Percentiles rank a stretch among this genome's conserved stretches.
These are phyloP conservation scores for Ephemerocybe angulata DNA, from an alignment of 768 basidiomycete genomes.

Conservation along the genomic window DNA sequence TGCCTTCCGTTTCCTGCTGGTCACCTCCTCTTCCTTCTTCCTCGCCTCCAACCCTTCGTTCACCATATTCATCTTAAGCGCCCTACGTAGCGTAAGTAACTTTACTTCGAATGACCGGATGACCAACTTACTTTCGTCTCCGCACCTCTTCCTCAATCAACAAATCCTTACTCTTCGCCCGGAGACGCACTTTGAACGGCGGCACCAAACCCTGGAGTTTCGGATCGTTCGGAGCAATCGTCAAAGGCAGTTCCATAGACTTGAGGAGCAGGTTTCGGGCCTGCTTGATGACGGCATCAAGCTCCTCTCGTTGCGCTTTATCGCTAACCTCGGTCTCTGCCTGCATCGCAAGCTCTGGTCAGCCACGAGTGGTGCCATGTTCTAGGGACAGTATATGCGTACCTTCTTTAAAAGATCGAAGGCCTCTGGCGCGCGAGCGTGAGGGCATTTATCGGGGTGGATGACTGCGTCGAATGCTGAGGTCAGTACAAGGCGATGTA, in stretches of 20 bases:
- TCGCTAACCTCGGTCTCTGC: constrained; percentile 83
- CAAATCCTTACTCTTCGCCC: constrained; percentile 74
- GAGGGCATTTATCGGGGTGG: constrained; percentile 96
- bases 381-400: constrained; percentile 7
- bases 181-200: constrained; percentile 63
- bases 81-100: constrained; percentile 39
- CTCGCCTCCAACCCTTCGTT: constrained; percentile 92
- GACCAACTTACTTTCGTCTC: constrained; percentile 64
- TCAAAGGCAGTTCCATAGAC: constrained; percentile 54
- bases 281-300: constrained; percentile 75
- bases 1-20: constrained; percentile 75
- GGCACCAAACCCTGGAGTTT: constrained; percentile 55
- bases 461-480: constrained; percentile 66
- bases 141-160: constrained; percentile 89
- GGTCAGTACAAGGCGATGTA: constrained; percentile 3
- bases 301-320: constrained; percentile 71
- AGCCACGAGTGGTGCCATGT: neutral
- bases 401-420: constrained; percentile 95
- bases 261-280: constrained; percentile 70
- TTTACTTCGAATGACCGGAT: neutral
- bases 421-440: constrained; percentile 84
- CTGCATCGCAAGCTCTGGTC: constrained; percentile 32
- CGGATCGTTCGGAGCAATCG: constrained; percentile 56
- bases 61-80: constrained; percentile 85
- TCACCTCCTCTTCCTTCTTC: constrained; percentile 85